Conservation (phyloP, 768 basidiomycete genomes). For the Russula griseocarnosa region DNA sequence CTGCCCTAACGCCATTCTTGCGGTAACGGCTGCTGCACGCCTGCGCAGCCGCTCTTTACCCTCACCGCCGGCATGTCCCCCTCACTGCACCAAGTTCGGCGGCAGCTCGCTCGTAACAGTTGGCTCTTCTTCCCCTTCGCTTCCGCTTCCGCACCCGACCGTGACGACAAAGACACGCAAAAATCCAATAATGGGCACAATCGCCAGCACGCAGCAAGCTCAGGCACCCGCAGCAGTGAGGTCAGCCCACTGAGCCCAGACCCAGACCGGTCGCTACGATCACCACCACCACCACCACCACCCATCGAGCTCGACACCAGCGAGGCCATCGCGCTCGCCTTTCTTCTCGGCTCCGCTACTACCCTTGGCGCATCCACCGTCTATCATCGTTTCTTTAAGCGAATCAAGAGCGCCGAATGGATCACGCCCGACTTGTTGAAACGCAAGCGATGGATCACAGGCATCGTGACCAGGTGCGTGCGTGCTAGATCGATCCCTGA, state of each 20-base stretch:
- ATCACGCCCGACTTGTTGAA: conserved; percentile 60
- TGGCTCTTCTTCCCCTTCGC: conserved; percentile 12
- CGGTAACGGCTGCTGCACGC: too few relatives aligned
- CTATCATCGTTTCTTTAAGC: conserved; percentile 47
- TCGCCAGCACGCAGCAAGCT: conserved; percentile 31
- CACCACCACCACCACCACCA: background rate
- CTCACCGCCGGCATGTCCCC: background rate
- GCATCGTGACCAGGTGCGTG: conserved; percentile 71
- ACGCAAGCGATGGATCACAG: conserved; percentile 65
- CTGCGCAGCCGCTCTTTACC: too few relatives aligned
- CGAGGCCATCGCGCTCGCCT: conserved; percentile 30
- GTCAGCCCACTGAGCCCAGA: background rate
- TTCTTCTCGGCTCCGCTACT: conserved; percentile 32
- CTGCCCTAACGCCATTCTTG: too few relatives aligned
- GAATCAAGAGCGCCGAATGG: conserved; percentile 65
- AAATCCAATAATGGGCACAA: conserved; percentile 41
- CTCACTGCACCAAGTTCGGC: background rate
- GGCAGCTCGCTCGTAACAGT: background rate
- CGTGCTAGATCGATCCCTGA: background rate
- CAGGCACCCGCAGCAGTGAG: background rate
- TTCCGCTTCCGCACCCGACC: conserved; percentile 40
- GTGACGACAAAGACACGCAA: conserved; percentile 58
- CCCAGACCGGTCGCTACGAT: background rate
- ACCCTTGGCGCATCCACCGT: conserved; percentile 41
- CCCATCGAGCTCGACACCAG: background rate